Evolutionary conservation across 2,329 filamentous ascomycete species (phyloP), one percentile per base, ranked within the genome.

Genomic region (Aspergillus ruber): DNA sequence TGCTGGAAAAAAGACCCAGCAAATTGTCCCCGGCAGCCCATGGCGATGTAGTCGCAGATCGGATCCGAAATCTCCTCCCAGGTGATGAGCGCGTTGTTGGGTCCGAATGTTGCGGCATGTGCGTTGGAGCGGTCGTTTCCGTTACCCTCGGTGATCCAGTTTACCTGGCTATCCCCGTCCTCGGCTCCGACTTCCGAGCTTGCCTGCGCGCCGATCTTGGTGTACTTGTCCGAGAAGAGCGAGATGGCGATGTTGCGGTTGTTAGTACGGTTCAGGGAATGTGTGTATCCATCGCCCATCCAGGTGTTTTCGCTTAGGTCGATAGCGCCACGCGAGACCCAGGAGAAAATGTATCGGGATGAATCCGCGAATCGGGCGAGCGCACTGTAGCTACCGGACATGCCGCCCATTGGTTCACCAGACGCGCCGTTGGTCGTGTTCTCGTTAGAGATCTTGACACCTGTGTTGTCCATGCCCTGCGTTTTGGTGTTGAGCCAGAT

Each of bases 401-500:
- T 83, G 45, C 81, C 81, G 36, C 81, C 81, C 74, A 82, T 77
- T 23, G 79, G 68, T 62, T 83, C 80, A 42, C 78, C 78, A 36
- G 70, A 73, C 5, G 63, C 79, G 35, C 80, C 80, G 57, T 83
- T 83, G 50, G 77, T 81, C 18, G 75, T 76, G 53, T 81, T 78
- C 62, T 83, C 80, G 62, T 83, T 83, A 48, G 79, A 79, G 50
- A 84, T 72, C 66, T 83, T 83, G 55, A 78, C 71, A 25, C 79
- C 79, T 3, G 50, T 45, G 10, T 38, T 58, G 48, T 50, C 57
- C 81, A 83, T 83, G 21, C 74, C 74, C 56, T 78, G 77, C 2
- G 73, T 75, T 47, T 77, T 72, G 18, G 79, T 82, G 69, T 84
- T 84, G 43, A 83, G 69, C 80, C 80, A 83, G 64, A 84, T 80